Evolutionary conservation across 129 eudicot species (phyloP), one percentile per base, ranked within the genome.

Genomic region (Centaurea solstitialis): DNA sequence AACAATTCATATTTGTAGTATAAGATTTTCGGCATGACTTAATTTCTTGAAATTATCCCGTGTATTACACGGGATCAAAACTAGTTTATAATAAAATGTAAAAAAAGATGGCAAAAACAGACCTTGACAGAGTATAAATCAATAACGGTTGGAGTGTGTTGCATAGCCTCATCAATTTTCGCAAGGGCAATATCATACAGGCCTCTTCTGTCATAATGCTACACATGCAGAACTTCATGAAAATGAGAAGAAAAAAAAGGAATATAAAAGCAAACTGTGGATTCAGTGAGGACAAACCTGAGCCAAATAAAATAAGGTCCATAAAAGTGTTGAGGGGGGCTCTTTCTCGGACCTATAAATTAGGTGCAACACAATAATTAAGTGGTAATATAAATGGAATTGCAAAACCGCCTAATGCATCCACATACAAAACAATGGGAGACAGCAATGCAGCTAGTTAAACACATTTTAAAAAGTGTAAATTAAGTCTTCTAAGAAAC

Each of bases 281-380:
- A 66, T 70, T 66, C 53, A 21, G 76, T 6, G 70, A 73, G 68
- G n/a, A 23, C 74, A 73, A 74, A 92, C 97, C 94, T 92, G 97
- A 75, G 97, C 91, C 88, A 95, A 73, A 86, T 89, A 91, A 85
- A 92, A 95, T 89, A 95, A 84, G 69, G 86, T 92, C 99, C 99
- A 95, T 93, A 95, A 76, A 26, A 90, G 96, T 30, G 97, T 92
- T 62, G 99, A 92, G n/a, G 99, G 99, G 59, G 97, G 97, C 88
- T 92, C 99, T 85, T 89, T 92, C 22, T 92, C 97, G 24, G 80
- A 76, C 70, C 99, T 94, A 88, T 61, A 88, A 8, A 35, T 24
- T 75, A 84, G 72, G 61, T 26, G 37, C 68, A 73, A 79, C 62
- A 68, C 68, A 72, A 40, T 78, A 13, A 68, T 59, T 74, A 35